These are phyloP conservation scores for Russula ochroleuca DNA, from an alignment of 768 basidiomycete genomes.

Conservation along the genomic window DNA sequence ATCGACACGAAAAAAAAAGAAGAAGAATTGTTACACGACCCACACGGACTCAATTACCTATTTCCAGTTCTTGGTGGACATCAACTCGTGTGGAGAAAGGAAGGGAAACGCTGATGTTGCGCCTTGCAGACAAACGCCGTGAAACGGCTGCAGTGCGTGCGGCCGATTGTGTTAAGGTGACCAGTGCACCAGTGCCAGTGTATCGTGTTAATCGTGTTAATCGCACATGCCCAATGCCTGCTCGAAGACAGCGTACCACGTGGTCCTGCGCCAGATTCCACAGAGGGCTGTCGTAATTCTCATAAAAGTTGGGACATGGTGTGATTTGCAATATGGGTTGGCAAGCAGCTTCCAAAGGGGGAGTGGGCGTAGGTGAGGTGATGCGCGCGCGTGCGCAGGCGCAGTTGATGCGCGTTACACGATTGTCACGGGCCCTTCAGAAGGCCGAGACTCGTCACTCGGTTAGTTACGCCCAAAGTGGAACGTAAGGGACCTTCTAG, in stretches of 20 bases:
- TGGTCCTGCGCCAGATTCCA: neutral
- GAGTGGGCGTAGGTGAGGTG: no score
- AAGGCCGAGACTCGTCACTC: no score
- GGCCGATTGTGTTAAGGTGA: neutral
- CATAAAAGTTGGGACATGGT: neutral
- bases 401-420: no score
- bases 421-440: no score
- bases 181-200: neutral
- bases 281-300: no score
- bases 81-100: neutral
- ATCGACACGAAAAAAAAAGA: neutral
- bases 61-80: neutral
- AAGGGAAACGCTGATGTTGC: neutral
- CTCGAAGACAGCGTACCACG: neutral
- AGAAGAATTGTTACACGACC: neutral
- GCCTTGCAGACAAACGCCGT: neutral
- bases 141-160: neutral
- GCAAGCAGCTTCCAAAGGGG: no score
- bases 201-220: no score
- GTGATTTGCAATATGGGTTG: neutral
- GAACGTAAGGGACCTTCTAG: no score
- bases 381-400: no score
- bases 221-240: neutral
- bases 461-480: no score
- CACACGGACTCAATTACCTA: neutral